phyloP scores from a whole-genome alignment of 352 stramenopile genomes.

The Phytopythium oedochilum region DNA sequence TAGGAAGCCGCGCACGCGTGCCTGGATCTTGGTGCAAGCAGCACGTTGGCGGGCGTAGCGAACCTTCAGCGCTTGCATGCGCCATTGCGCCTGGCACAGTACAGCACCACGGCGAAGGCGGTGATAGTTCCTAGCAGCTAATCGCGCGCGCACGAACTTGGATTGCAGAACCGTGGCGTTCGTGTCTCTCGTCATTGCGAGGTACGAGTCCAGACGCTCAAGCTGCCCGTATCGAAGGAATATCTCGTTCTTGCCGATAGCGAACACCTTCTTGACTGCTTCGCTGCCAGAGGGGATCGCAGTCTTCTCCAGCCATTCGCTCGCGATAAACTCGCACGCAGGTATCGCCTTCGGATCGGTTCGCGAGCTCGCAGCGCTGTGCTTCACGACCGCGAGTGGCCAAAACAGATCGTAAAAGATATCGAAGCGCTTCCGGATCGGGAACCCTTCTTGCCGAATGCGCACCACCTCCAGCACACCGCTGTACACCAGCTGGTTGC shows the following conservation, averaged over 20 bases:
- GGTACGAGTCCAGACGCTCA: slow-evolving; percentile 56
- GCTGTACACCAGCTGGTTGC: slow-evolving; percentile 90
- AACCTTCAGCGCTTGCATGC: slow-evolving; percentile 22
- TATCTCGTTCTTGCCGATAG: slow-evolving; percentile 65
- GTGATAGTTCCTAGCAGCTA: slow-evolving; percentile 36
- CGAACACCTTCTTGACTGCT: slow-evolving; percentile 42
- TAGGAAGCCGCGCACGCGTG: slow-evolving; percentile 24
- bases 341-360: slow-evolving; percentile 19
- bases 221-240: slow-evolving; percentile 79
- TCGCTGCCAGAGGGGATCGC: background rate
- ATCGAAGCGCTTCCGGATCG: slow-evolving; percentile 75
- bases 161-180: slow-evolving; percentile 49
- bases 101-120: slow-evolving; percentile 27
- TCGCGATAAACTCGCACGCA: slow-evolving; percentile 44
- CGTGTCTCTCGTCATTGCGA: slow-evolving; percentile 30
- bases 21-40: slow-evolving; percentile 25
- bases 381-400: slow-evolving; percentile 32
- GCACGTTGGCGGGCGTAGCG: slow-evolving; percentile 8
- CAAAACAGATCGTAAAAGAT: slow-evolving; percentile 76
- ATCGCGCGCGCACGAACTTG: slow-evolving; percentile 37
- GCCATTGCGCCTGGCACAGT: slow-evolving; percentile 45
- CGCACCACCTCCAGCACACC: slow-evolving; percentile 92
- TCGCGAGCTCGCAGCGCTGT: slow-evolving; percentile 13
- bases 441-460: slow-evolving; percentile 90
- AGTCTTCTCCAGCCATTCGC: slow-evolving; percentile 35